These are phyloP conservation scores for Lachancea quebecensis DNA, from an alignment of 805 yeast species.

Conservation along the genomic window DNA sequence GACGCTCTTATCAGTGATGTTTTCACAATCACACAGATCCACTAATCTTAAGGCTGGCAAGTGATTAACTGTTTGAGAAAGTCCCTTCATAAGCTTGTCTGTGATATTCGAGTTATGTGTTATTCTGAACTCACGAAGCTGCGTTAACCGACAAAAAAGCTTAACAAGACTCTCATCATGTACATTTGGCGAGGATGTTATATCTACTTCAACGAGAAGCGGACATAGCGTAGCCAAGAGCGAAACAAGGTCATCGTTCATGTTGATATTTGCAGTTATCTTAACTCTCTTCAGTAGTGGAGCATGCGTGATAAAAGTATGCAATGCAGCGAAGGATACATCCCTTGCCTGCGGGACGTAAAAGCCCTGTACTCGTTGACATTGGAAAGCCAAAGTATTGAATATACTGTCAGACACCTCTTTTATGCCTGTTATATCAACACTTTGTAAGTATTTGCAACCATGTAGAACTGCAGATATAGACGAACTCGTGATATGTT, in stretches of 20 bases:
- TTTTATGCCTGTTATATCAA: conserved; percentile 77
- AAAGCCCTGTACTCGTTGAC: conserved; percentile 77
- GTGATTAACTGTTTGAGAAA: conserved; percentile 29
- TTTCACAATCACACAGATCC: conserved; percentile 78
- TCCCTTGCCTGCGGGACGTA: conserved; percentile 79
- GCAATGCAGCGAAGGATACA: conserved; percentile 61
- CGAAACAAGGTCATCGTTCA: conserved; percentile 57
- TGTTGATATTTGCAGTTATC: conserved; percentile 60
- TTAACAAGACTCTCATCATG: conserved; percentile 54
- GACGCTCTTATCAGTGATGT: conserved; percentile 73
- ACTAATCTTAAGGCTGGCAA: conserved; percentile 66
- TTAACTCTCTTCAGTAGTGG: conserved; percentile 76
- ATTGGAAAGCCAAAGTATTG: conserved; percentile 56
- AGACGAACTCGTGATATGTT: conserved; percentile 52
- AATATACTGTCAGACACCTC: conserved; percentile 67
- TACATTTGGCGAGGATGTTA: conserved; percentile 72
- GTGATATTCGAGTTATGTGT: conserved; percentile 65
- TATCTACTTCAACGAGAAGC: conserved; percentile 79
- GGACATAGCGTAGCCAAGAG: conserved; percentile 67
- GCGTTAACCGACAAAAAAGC: conserved; percentile 56
- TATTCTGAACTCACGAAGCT: conserved; percentile 76
- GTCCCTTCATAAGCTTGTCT: conserved; percentile 48
- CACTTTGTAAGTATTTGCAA: conserved; percentile 70
- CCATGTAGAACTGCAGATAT: conserved; percentile 54
- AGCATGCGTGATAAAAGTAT: conserved; percentile 52